Base-by-base conservation (phyloP, 129 eudicot genomes). In the Tagetes patula region DNA sequence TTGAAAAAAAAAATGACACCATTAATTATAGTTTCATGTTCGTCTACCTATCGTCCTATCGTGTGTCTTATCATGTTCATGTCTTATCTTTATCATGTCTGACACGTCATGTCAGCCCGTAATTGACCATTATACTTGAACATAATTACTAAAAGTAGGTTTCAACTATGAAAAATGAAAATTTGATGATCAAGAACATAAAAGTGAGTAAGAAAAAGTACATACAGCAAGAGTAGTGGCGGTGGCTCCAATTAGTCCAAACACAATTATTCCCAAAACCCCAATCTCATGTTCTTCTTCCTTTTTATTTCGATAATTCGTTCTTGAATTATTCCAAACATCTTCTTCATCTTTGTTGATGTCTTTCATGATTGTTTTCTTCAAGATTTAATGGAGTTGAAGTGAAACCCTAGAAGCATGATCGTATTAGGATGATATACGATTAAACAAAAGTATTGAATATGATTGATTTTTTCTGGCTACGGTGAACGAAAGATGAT, bases 161-260 rank as follows among this genome's bases (percentile, higher is more conserved):
- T 20, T 58, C 3, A 59, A 32, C 38, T 43, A 33, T 27, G 27
- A 34, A 60, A 72, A 12, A 4, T 13, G 34, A 63, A 47, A 34
- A 74, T 9, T 9, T 36, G 60, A 62, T 73, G 63, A 36, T 62
- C n/a, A 13, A 48, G 5, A 46, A 13, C 2, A 34, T 32, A 68
- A 3, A 12, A 47, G 39, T 6, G 48, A 34, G 27, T 20, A 20
- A 62, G 43, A 48, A 62, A 2, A 20, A 30, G 8, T 2, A 75
- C 92, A 75, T 74, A 91, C 96, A 31, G 96, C 96, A 9, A 78
- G 79, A 12, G 90, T 86, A 66, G 96, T 91, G 46, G 71, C 86
- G 68, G 90, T 79, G 74, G 97, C 97, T 69, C 97, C 97, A 33
- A 91, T 77, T 61, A 91, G 75, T 11, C 88, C 90, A 68, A 91